phyloP scores from a whole-genome alignment of 495 filamentous ascomycete genomes.

The Pseudomonodictys pantanalensis region DNA sequence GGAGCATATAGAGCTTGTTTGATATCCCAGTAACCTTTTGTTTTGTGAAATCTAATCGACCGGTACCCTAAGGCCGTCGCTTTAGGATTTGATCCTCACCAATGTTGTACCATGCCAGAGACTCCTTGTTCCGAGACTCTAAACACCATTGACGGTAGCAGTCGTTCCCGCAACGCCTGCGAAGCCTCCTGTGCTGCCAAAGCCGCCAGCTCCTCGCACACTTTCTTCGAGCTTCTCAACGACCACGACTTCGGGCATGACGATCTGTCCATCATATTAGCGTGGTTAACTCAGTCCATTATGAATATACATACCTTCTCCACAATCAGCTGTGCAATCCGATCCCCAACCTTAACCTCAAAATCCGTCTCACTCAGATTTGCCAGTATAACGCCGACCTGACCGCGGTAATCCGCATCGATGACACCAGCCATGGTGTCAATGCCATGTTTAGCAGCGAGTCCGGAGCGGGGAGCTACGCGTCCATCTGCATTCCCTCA shows the following conservation, averaged over 20 bases:
- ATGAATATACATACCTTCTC: conserved; percentile 50
- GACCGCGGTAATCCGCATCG: conserved; percentile 94
- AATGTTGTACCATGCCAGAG: too few species aligned
- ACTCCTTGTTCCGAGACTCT: neutral
- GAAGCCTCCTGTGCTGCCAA: conserved; percentile 82
- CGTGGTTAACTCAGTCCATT: conserved; percentile 35
- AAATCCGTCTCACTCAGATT: conserved; percentile 87
- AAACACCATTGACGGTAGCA: conserved; percentile 13
- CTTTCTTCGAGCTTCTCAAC: conserved; percentile 88
- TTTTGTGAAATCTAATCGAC: neutral
- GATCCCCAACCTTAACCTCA: conserved; percentile 76
- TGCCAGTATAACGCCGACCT: conserved; percentile 89
- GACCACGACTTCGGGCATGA: conserved; percentile 83
- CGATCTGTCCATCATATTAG: conserved; percentile 52
- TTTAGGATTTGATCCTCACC: too few species aligned
- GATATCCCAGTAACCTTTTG: neutral
- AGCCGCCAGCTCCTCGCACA: conserved; percentile 84
- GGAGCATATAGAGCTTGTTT: neutral
- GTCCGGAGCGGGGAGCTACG: conserved; percentile 85
- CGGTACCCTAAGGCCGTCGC: neutral
- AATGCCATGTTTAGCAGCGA: conserved; percentile 91
- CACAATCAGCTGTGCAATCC: conserved; percentile 87
- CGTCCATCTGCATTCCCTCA: conserved; percentile 65
- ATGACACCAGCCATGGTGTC: conserved; percentile 94
- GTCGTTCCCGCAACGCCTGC: conserved; percentile 8